A percentile compares a stretch with the other conserved stretches of the same genome.
phyloP scores from a whole-genome alignment of 2,329 filamentous ascomycete species.

The Fusarium praegraminearum region DNA sequence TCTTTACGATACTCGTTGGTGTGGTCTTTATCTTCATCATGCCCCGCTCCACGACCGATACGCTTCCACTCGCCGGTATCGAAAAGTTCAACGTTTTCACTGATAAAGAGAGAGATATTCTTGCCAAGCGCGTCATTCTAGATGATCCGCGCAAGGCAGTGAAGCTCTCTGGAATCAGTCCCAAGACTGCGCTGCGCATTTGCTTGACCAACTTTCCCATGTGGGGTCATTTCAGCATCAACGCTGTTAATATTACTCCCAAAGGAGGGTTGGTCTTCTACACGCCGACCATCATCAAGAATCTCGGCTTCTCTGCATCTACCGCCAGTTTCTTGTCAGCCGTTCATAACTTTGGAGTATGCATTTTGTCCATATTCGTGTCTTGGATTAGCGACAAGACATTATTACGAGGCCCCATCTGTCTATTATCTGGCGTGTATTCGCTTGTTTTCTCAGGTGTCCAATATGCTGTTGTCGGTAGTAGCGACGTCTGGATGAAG shows the following conservation, averaged over 20 bases:
- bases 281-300: slow-evolving; percentile 15
- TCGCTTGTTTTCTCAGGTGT: background rate
- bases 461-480: background rate
- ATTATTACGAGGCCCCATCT: background rate
- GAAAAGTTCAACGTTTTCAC: background rate
- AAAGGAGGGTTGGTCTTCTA: slow-evolving; percentile 8
- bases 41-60: background rate
- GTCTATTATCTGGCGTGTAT: slow-evolving; percentile 2
- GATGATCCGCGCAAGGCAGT: slow-evolving; percentile 13
- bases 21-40: slow-evolving; percentile 4
- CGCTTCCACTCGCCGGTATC: background rate
- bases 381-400: slow-evolving; percentile 17
- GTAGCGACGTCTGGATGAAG: background rate
- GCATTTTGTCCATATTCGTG: background rate
- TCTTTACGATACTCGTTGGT: background rate
- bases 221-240: slow-evolving; percentile 17
- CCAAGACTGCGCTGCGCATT: background rate
- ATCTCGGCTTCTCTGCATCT: slow-evolving; percentile 2
- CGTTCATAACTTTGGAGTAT: slow-evolving; percentile 6
- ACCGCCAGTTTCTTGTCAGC: slow-evolving; percentile 9
- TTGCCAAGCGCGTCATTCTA: slow-evolving; percentile 5
- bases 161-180: background rate
- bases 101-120: background rate
- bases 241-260: background rate
- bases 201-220: slow-evolving; percentile 2